Conservation (phyloP, 2,329 filamentous ascomycete genomes). For the Davidsoniella eucalypti region DNA sequence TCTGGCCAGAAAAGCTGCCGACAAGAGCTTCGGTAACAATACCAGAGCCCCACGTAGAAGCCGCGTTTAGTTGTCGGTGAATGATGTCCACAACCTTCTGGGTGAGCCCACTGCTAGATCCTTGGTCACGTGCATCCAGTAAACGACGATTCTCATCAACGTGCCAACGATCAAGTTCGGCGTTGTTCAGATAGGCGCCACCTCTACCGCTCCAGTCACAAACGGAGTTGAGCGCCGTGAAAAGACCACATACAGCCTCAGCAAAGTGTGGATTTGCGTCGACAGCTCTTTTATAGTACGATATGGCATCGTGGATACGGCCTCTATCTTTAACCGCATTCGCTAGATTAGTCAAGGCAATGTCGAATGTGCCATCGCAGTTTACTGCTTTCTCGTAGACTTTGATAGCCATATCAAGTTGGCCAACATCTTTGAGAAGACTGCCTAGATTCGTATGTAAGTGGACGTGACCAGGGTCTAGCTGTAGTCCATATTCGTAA, state of each 20-base stretch:
- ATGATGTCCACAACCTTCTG: conserved; percentile 85
- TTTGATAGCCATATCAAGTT: conserved; percentile 75
- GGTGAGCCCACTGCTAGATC: conserved; percentile 61
- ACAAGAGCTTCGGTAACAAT: conserved; percentile 42
- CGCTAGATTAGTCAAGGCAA: conserved; percentile 86
- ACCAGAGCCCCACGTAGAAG: conserved; percentile 70
- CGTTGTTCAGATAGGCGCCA: conserved; percentile 59
- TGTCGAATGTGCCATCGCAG: conserved; percentile 91
- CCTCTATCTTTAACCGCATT: conserved; percentile 97
- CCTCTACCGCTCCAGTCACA: conserved; percentile 88
- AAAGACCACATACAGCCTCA: conserved; percentile 88
- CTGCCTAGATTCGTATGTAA: conserved; percentile 94
- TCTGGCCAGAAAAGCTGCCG: conserved; percentile 30
- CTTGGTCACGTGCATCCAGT: conserved; percentile 48
- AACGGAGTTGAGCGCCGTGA: conserved; percentile 88
- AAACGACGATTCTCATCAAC: conserved; percentile 75
- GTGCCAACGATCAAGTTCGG: conserved; percentile 78
- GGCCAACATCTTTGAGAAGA: conserved; percentile 87
- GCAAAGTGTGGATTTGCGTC: conserved; percentile 88
- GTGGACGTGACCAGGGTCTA: conserved; percentile 84
- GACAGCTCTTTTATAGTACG: conserved; percentile 81
- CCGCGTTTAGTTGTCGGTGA: conserved; percentile 69
- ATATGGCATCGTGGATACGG: conserved; percentile 77
- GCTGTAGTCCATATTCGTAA: conserved; percentile 80
- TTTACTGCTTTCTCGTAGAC: conserved; percentile 95